Percentiles rank a stretch among this genome's conserved stretches.
phyloP scores from a whole-genome alignment of 2,329 filamentous ascomycete genomes.

The Exophiala sp. region DNA sequence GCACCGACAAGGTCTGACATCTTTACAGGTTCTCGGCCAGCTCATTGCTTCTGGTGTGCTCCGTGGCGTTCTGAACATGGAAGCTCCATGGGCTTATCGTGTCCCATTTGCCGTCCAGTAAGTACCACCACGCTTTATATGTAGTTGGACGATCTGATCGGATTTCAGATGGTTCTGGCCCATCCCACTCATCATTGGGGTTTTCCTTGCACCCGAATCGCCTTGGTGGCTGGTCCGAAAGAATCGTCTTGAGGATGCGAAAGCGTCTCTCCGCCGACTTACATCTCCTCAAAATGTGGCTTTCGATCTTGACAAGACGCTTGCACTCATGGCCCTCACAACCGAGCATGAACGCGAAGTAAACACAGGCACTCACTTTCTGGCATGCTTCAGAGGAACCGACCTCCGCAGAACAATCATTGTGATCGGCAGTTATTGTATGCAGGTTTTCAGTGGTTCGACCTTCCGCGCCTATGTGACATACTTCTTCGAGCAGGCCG shows the following conservation, averaged over 20 bases:
- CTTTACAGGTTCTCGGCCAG: conserved; percentile 49
- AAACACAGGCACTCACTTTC: conserved; percentile 23
- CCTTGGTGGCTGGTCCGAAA: conserved; percentile 52
- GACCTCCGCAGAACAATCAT: conserved; percentile 40
- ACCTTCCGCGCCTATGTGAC: conserved; percentile 39
- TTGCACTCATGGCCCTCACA: conserved; percentile 22
- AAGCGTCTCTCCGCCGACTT: conserved; percentile 40
- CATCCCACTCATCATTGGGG: conserved; percentile 25
- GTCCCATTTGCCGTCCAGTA: conserved; percentile 27
- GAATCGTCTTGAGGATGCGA: conserved; percentile 44
- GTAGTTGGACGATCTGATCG: not conserved
- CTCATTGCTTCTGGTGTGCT: conserved; percentile 41
- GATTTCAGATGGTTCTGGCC: conserved; percentile 25
- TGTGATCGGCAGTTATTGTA: conserved; percentile 33
- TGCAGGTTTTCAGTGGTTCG: conserved; percentile 32
- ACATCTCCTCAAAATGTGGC: conserved; percentile 34
- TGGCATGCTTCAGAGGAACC: conserved; percentile 33
- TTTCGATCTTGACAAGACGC: conserved; percentile 29
- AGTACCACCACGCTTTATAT: not conserved
- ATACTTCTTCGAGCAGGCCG: conserved; percentile 47
- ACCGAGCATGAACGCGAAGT: conserved; percentile 23
- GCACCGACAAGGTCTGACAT: no score
- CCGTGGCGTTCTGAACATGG: conserved; percentile 7
- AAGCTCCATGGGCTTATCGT: conserved; percentile 26
- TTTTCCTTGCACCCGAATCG: conserved; percentile 40